phyloP scores from a whole-genome alignment of 192 early-diverging fungal genomes.

The Coemansia sp. region DNA sequence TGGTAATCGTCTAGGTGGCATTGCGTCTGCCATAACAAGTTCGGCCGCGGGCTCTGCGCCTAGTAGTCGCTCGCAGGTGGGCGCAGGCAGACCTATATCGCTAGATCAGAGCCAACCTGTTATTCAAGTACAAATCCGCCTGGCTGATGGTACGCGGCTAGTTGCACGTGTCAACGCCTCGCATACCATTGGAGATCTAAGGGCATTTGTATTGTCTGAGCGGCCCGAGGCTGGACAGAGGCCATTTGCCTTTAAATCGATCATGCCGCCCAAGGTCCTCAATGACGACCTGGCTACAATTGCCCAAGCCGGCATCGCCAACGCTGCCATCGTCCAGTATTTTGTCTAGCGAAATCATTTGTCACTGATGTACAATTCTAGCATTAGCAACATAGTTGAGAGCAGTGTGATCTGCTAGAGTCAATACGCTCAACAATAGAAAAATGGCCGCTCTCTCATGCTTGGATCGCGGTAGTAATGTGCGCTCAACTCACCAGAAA shows the following conservation, averaged over 20 bases:
- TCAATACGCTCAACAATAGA: not conserved
- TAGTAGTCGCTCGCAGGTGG: conserved; percentile 15
- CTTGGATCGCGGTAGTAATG: not conserved
- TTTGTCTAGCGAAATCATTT: conserved; percentile 27
- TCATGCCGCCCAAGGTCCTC: conserved; percentile 86
- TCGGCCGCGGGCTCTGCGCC: not conserved
- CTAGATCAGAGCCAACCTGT: conserved; percentile 77
- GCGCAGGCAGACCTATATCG: conserved; percentile 36
- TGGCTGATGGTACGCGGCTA: conserved; percentile 87
- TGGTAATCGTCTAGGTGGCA: conserved; percentile 79
- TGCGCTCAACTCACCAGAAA: not conserved
- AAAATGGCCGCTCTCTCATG: conserved; percentile 18
- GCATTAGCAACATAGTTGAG: not conserved
- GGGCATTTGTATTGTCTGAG: conserved; percentile 72
- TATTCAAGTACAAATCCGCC: conserved; percentile 88
- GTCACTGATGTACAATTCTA: not conserved
- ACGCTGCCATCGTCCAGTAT: conserved; percentile 82
- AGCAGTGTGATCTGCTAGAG: too few relatives aligned
- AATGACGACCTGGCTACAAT: conserved; percentile 69
- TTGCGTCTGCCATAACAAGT: conserved; percentile 34
- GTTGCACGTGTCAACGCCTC: conserved; percentile 91
- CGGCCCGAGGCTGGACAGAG: conserved; percentile 63
- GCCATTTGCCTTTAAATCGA: conserved; percentile 75
- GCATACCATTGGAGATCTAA: conserved; percentile 85
- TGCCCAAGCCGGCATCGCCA: conserved; percentile 81